Evolutionary conservation across 306 rosid genomes (phyloP).

Genomic region (Lablab purpureus): DNA sequence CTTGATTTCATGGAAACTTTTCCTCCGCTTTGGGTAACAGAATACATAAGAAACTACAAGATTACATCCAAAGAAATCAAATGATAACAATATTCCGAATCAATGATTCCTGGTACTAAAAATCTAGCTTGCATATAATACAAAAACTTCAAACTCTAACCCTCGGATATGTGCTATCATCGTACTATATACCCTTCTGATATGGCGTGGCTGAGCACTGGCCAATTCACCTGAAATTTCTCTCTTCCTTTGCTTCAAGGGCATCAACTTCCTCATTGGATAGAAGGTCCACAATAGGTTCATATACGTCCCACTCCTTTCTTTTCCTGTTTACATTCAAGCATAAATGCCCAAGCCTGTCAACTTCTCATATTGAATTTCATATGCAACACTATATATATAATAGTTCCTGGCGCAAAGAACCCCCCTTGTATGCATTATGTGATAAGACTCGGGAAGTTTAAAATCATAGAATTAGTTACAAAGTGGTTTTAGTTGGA

Average conservation of each 20-base stretch:
- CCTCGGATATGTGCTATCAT: background rate
- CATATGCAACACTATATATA: conserved; percentile 2
- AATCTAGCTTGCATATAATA: conserved; percentile 6
- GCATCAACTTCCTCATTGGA: conserved; percentile 94
- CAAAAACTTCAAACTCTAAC: background rate
- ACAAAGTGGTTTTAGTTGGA: background rate
- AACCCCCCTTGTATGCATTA: background rate
- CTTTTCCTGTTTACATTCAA: conserved; percentile 80
- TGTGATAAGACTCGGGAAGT: background rate
- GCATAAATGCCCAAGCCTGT: conserved; percentile 39
- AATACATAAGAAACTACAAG: background rate
- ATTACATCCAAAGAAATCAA: background rate
- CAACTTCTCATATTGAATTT: conserved; percentile 14
- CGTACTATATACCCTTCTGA: conserved; percentile 9
- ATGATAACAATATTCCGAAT: conserved; percentile 2
- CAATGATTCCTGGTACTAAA: background rate
- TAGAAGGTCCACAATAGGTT: conserved; percentile 91
- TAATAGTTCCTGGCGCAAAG: background rate
- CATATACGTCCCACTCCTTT: conserved; percentile 94
- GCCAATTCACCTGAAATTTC: conserved; percentile 61
- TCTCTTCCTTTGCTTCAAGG: conserved; percentile 94
- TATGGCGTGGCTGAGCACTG: conserved; percentile 9
- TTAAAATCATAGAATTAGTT: background rate
- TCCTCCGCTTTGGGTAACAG: background rate
- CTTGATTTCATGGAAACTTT: background rate